Conservation (phyloP, 2,329 filamentous ascomycete genomes). For the Chaetothyriales sp. region DNA sequence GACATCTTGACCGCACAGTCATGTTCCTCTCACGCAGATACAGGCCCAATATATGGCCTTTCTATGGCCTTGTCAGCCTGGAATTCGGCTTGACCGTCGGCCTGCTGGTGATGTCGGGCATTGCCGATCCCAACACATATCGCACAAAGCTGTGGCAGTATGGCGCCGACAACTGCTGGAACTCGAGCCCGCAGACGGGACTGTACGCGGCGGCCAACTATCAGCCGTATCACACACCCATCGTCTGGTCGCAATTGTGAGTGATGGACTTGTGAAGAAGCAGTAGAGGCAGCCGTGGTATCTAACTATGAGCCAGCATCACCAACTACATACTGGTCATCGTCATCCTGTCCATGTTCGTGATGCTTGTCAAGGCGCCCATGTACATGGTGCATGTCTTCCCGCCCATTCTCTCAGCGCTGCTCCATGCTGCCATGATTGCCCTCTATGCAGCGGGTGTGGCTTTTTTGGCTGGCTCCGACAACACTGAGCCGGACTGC, state of each 20-base stretch:
- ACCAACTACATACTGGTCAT: constrained; percentile 50
- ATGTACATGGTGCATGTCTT: constrained; percentile 45
- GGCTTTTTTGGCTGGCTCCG: constrained; percentile 42
- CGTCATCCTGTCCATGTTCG: constrained; percentile 46
- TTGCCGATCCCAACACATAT: constrained; percentile 49
- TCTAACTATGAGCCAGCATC: constrained; percentile 30
- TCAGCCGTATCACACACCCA: constrained; percentile 37
- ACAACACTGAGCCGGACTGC: constrained; percentile 43
- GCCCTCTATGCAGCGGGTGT: constrained; percentile 43
- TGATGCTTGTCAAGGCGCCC: constrained; percentile 44
- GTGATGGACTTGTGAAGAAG: constrained; percentile 12
- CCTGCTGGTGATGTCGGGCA: constrained; percentile 46
- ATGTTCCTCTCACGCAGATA: constrained; percentile 42
- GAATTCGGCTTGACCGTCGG: constrained; percentile 46
- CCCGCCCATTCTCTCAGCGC: constrained; percentile 40
- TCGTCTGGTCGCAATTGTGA: constrained; percentile 50
- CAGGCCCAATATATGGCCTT: constrained; percentile 33
- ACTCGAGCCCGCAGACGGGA: constrained; percentile 43
- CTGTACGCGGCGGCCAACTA: constrained; percentile 49
- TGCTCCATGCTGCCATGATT: constrained; percentile 39
- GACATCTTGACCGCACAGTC: background rate
- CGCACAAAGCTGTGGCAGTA: constrained; percentile 49
- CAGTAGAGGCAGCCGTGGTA: background rate
- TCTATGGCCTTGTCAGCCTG: constrained; percentile 39
- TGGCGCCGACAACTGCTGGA: constrained; percentile 48